Conservation (phyloP, 768 basidiomycete species). For the Lyophyllum decastes region DNA sequence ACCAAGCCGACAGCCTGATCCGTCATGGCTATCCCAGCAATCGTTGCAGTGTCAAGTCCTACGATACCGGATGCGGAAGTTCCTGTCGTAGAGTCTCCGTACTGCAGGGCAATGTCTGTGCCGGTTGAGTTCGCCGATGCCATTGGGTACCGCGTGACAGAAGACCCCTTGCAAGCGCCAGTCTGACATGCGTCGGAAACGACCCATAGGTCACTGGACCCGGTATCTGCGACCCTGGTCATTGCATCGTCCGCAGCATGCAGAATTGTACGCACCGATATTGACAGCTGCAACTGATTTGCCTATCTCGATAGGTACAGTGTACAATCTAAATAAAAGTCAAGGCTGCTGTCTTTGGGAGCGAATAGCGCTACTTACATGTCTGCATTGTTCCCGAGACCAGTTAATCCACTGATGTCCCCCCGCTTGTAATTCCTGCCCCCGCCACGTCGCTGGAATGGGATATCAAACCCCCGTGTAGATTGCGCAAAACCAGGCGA, state of each 20-base stretch:
- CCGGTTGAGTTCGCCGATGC: constrained; percentile 38
- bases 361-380: constrained; percentile 26
- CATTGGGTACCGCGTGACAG: constrained; percentile 43
- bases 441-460: constrained; percentile 23
- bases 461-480: constrained; percentile 21
- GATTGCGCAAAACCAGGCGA: not conserved
- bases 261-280: constrained; percentile 22
- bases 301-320: constrained; percentile 36
- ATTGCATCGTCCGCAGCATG: not conserved
- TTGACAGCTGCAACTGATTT: constrained; percentile 29
- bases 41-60: constrained; percentile 50
- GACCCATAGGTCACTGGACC: constrained; percentile 74
- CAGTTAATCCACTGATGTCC: constrained; percentile 32
- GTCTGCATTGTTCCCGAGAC: constrained; percentile 38
- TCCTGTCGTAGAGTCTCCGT: constrained; percentile 70
- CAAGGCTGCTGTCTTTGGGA: not conserved
- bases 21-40: constrained; percentile 53
- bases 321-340: constrained; percentile 30
- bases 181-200: constrained; percentile 49
- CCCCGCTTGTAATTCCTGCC: constrained; percentile 23
- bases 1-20: constrained; percentile 60
- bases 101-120: constrained; percentile 41
- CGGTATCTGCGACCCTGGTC: constrained; percentile 50
- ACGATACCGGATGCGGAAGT: constrained; percentile 61
- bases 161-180: constrained; percentile 37